Evolutionary conservation across 306 rosid genomes (phyloP).

Genomic region (Quillaja saponaria): DNA sequence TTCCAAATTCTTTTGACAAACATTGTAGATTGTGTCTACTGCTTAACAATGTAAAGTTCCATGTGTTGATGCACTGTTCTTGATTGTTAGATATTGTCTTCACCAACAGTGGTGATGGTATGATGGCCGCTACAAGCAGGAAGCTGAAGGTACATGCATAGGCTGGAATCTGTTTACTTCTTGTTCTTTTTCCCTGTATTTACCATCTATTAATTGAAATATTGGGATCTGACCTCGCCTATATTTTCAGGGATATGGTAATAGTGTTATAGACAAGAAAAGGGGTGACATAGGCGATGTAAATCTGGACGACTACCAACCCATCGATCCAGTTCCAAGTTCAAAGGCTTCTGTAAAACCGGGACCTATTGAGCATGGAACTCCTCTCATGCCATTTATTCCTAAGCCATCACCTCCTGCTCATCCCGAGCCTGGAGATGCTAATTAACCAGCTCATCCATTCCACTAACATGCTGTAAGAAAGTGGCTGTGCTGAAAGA

Average conservation of each 20-base stretch:
- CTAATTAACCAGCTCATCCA: conserved; percentile 6
- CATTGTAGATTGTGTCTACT: not conserved
- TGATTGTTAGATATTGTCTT: conserved; percentile 32
- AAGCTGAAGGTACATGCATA: conserved; percentile 61
- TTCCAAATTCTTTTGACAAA: not conserved
- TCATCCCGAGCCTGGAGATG: conserved; percentile 34
- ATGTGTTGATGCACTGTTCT: conserved; percentile 2
- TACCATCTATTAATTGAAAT: not conserved
- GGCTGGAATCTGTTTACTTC: conserved; percentile 14
- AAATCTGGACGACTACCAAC: conserved; percentile 61
- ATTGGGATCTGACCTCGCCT: conserved; percentile 11
- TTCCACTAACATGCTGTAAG: not conserved
- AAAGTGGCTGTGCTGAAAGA: not conserved
- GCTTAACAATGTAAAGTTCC: not conserved
- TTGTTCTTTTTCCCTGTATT: not conserved
- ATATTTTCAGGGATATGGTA: conserved; percentile 48
- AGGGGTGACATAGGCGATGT: conserved; percentile 19
- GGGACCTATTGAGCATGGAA: conserved; percentile 76
- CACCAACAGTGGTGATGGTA: conserved; percentile 30
- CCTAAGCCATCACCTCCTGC: conserved; percentile 67
- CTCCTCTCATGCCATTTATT: conserved; percentile 63
- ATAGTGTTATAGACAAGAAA: conserved; percentile 4
- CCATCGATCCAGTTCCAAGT: conserved; percentile 63
- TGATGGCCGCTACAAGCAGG: conserved; percentile 36
- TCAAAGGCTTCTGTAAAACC: conserved; percentile 45